Evolutionary conservation across 805 yeast species (phyloP), one percentile per base, ranked within the genome.

Genomic region (Brettanomyces sp.): DNA sequence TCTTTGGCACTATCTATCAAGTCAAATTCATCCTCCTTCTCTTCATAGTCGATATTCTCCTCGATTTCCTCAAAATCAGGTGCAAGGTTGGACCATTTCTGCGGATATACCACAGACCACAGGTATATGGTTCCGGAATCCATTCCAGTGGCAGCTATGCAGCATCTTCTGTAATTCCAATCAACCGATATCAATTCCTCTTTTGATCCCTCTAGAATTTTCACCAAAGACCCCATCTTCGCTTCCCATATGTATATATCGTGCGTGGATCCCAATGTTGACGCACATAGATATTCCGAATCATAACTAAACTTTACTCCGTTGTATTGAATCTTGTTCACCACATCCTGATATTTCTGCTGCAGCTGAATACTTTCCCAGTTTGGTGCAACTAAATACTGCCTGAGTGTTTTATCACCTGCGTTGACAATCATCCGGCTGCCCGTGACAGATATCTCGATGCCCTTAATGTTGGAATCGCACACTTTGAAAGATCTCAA

Each of bases 1-100:
- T 38, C 42, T 23, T n/a, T 38, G 45, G 79, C 85, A 44, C 82
- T 89, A 43, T 77, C 84, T 9, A 77, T 76, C 23, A 84, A 74
- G 59, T 90, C 97, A 63, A 90, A 90, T 63, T 90, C 98, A 59
- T 89, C 95, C 62, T 90, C 98, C 49, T 75, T 73, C 58, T 90
- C 98, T 53, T 80, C 79, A 58, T 91, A 90, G 47, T 85, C 88
- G 8, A 86, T 82, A 57, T 89, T 91, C 56, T 89, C 95, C 58
- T 90, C 96, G 39, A 90, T 82, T 62, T 90, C 97, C 42, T 85
- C 95, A 60, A 91, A 90, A 62, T 91, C 98, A 1, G 97, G 97
- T 0, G 97, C 97, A 55, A 90, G 68, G 1, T 97, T 95, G 62
- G 95, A 84, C 98, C 98, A 90, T 64, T 86, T 85, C 56, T 89